Evolutionary conservation across 2,329 filamentous ascomycete genomes (phyloP), one percentile per base, ranked within the genome.

Genomic region (Xylariaceae sp.): DNA sequence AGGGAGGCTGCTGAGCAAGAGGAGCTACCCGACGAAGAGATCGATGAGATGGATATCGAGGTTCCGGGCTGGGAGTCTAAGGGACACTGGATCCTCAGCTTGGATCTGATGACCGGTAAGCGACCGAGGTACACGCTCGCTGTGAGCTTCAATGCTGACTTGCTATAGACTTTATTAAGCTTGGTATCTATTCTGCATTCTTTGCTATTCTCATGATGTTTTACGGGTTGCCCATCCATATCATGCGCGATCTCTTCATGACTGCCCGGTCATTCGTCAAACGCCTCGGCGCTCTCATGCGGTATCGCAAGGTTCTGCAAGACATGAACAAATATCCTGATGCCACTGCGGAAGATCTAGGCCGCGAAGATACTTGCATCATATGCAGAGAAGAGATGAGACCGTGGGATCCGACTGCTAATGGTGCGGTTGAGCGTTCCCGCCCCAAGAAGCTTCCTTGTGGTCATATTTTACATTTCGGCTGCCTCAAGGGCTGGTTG

Each of bases 371-470:
- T 56, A 94, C 93, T 3, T 98, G 93, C 64, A 98, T 98, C 54
- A 95, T 98, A 41, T 98, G 93, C 64, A 82, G 93, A 46, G 93
- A 98, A 62, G 88, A 94, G 50, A 98, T 98, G 93, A 79, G 80
- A 26, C 81, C 85, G 2, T 95, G 89, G 87, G 66, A 78, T 43
- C 67, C 72, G 4, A 62, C 66, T 67, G 79, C 61, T 69, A 79
- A 52, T 73, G 83, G 79, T n/a, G 74, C 85, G 42, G 83, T 94
- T 44, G 89, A 97, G 58, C 79, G 91, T 41, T 78, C 87, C 42
- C 79, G 93, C 16, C 89, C 93, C 6, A 98, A 98, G 72, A 97
- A 95, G 66, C 76, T 98, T 9, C 93, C 93, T 0, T 98, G 93
- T 64, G 90, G 91, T 4, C 93, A 98, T 59, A 93, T 97, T 30